Conservation (phyloP, 1,284 basidiomycete species). For the Xanthoconium separans region DNA sequence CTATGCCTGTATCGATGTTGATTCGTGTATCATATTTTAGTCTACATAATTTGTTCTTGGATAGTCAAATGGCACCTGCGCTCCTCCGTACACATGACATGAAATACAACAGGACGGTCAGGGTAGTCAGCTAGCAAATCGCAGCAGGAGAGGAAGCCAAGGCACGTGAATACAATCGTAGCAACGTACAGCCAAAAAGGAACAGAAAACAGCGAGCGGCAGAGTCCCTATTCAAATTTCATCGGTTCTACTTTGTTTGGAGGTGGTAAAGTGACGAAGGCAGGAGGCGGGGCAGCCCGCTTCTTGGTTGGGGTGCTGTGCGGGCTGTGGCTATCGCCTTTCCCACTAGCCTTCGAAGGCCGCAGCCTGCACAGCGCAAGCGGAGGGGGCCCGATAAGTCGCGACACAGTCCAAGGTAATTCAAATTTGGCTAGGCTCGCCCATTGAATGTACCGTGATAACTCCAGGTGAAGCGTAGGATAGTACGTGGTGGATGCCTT, state of each 20-base stretch:
- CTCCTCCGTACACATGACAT: conserved; percentile 2
- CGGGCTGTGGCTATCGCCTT: conserved; percentile 15
- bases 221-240: conserved; percentile 23
- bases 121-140: conserved; percentile 13
- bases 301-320: conserved; percentile 25
- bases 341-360: conserved; percentile 10
- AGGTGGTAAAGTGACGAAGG: conserved; percentile 22
- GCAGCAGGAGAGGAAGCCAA: conserved; percentile 4
- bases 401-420: conserved; percentile 71
- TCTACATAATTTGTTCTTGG: conserved; percentile 19
- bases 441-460: conserved; percentile 78
- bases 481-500: conserved; percentile 94
- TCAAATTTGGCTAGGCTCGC: conserved; percentile 65
- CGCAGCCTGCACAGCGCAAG: conserved; percentile 46
- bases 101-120: conserved; percentile 21
- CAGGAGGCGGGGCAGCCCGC: conserved; percentile 14
- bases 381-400: conserved; percentile 71
- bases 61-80: conserved; percentile 8
- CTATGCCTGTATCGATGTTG: conserved; percentile 13
- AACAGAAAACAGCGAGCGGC: background rate
- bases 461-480: conserved; percentile 87
- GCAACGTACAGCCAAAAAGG: conserved; percentile 6
- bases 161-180: conserved; percentile 6
- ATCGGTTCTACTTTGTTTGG: conserved; percentile 28
- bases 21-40: conserved; percentile 11